These are phyloP conservation scores for Capsicum rhomboideum DNA, from an alignment of 257 asterid genomes.

Conservation along the genomic window DNA sequence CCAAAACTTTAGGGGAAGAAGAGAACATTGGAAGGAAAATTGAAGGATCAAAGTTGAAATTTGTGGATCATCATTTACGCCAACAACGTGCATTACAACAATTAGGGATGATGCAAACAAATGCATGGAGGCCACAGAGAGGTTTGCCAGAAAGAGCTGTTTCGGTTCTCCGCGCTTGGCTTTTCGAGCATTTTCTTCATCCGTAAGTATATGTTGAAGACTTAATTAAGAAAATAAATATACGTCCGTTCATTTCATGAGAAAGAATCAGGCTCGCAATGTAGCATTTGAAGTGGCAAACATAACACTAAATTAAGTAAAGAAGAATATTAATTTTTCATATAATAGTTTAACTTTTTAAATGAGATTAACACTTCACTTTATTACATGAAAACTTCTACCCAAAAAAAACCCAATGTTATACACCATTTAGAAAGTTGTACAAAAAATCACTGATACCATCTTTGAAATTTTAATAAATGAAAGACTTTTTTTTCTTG, in stretches of 20 bases:
- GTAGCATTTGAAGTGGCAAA: not conserved
- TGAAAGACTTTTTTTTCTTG: not conserved
- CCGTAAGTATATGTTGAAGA: conserved; percentile 16
- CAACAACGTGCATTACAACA: conserved; percentile 56
- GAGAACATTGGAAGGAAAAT: conserved; percentile 19
- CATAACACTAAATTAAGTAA: not conserved
- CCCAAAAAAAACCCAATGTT: too few relatives aligned
- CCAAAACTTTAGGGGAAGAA: conserved; percentile 43
- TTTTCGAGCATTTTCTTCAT: conserved; percentile 48
- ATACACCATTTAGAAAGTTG: not conserved
- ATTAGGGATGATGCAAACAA: conserved; percentile 42
- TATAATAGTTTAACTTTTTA: not conserved
- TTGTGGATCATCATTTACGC: conserved; percentile 34
- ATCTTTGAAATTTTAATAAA: too few relatives aligned
- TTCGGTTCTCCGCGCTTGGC: conserved; percentile 53
- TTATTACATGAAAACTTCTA: too few relatives aligned
- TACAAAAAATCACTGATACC: not conserved
- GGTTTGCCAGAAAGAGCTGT: conserved; percentile 45
- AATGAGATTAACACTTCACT: not conserved
- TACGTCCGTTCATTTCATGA: too few relatives aligned
- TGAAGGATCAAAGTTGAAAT: conserved; percentile 44
- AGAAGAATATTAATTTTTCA: not conserved
- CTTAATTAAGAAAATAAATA: not conserved
- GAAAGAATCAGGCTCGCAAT: not conserved
- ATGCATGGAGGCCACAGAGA: conserved; percentile 50